phyloP scores from a whole-genome alignment of 2,329 filamentous ascomycete genomes.

The Cladosporium sp. region DNA sequence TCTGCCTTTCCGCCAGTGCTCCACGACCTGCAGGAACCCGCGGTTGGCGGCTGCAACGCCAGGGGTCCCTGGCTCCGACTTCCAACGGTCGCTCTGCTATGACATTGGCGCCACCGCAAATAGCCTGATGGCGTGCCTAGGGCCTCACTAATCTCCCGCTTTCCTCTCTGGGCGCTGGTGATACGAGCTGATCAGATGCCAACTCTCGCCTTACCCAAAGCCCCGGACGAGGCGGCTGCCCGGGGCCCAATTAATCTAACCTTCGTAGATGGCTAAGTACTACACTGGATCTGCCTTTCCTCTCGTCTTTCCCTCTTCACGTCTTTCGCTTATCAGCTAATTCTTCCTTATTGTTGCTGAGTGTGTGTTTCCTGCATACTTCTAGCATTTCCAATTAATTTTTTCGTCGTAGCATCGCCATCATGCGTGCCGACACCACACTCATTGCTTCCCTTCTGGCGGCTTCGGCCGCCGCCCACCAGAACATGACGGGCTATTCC shows the following conservation, averaged over 20 bases:
- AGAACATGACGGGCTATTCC: not conserved
- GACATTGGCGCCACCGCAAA: slow-evolving; percentile 4
- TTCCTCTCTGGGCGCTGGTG: slow-evolving; percentile 6
- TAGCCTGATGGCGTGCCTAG: slow-evolving; percentile 6
- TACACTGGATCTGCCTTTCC: slow-evolving; percentile 1
- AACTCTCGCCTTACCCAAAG: slow-evolving; percentile 2
- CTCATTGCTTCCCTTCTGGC: slow-evolving; percentile 14
- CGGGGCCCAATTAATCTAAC: not conserved
- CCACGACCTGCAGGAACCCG: slow-evolving; percentile 12
- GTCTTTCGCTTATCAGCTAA: slow-evolving; percentile 13
- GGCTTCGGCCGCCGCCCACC: slow-evolving; percentile 13
- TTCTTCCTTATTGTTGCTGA: slow-evolving; percentile 1
- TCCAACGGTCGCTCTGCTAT: not conserved
- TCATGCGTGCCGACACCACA: slow-evolving; percentile 16
- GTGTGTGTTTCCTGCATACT: slow-evolving; percentile 6
- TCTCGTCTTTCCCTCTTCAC: slow-evolving; percentile 8
- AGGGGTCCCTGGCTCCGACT: not conserved
- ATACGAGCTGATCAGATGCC: slow-evolving; percentile 11
- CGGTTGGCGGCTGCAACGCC: not conserved
- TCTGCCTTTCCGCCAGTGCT: not conserved
- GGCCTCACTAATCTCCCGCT: slow-evolving; percentile 1
- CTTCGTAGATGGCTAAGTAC: slow-evolving; percentile 1
- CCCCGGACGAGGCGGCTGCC: slow-evolving; percentile 9
- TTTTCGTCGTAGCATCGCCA: slow-evolving; percentile 7
- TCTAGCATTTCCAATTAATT: slow-evolving; percentile 7